Percentiles rank a stretch among this genome's conserved stretches.
Conservation (phyloP, 495 filamentous ascomycete species). For the Parmelia sp. region DNA sequence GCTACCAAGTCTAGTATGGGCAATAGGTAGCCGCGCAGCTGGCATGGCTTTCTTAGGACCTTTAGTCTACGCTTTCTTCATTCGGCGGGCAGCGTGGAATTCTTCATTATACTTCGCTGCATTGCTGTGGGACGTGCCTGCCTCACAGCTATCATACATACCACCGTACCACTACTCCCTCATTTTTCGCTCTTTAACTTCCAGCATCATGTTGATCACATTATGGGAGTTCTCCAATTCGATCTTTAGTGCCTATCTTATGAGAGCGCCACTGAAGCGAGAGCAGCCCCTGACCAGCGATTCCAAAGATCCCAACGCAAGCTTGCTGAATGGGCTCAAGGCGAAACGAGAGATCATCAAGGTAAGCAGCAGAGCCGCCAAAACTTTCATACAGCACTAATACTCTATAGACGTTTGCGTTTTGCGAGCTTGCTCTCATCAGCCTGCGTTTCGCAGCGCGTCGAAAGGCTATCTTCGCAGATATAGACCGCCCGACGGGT, state of each 20-base stretch:
- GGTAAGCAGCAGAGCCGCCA: constrained; percentile 34
- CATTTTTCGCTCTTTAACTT: constrained; percentile 52
- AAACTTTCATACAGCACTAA: constrained; percentile 22
- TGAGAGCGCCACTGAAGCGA: constrained; percentile 73
- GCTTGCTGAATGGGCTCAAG: constrained; percentile 74
- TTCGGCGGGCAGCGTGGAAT: constrained; percentile 60
- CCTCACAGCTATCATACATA: constrained; percentile 49
- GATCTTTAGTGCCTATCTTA: constrained; percentile 71
- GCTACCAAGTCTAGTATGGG: constrained; percentile 28
- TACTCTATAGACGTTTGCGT: constrained; percentile 61
- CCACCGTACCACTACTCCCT: constrained; percentile 53
- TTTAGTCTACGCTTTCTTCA: constrained; percentile 56
- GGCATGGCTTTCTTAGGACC: constrained; percentile 43
- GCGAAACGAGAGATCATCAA: constrained; percentile 60
- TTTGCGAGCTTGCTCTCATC: constrained; percentile 84
- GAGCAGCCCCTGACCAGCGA: constrained; percentile 75
- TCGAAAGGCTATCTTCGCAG: constrained; percentile 76
- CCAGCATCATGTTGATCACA: constrained; percentile 59
- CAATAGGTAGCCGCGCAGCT: constrained; percentile 36
- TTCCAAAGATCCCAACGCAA: constrained; percentile 87
- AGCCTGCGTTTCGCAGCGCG: constrained; percentile 63
- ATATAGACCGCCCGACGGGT: constrained; percentile 75
- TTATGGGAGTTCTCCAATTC: constrained; percentile 70
- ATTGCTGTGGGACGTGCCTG: constrained; percentile 66
- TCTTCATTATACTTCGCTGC: constrained; percentile 61